Base-by-base conservation (phyloP, 2,329 filamentous ascomycete species). In the Colletotrichum gigasporum region DNA sequence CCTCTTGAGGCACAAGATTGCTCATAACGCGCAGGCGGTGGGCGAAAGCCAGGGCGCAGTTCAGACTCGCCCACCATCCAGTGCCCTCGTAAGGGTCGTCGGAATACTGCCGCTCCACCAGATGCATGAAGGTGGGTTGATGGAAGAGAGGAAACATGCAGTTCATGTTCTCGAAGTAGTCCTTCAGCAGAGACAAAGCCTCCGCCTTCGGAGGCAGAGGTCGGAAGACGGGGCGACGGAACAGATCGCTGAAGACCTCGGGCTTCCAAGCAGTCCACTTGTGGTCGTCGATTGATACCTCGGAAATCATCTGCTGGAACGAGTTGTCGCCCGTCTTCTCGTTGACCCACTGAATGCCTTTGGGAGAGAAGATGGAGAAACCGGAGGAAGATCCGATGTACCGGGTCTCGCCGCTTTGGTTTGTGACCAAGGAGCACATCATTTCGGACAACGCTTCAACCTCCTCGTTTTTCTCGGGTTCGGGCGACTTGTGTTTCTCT, bases 81-180 rank as follows among this genome's bases (percentile, higher is more conserved):
- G 94, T 96, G 26, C 95, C 94, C 74, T 97, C 90, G 69, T 97
- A 98, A 1, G 95, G 95, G 69, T 98, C 92, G 51, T 89, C 83
- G 1, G 94, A 96, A 77, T 98, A 99, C 75, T 98, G 95, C 70
- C 91, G 89, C 73, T 98, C 94, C 30, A 97, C 94, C 5, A 98
- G 83, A 74, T 97, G 94, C 93, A 98, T 98, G 74, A 99, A 99
- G 0, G 96, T 98, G 1, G 95, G 94, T 76, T 97, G 94, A 76
- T 99, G 96, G 73, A 97, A 99, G 4, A 99, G 83, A 5, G 96
- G 96, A 74, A 98, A 97, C 87, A 98, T 95, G 87, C 93, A 96
- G 81, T 99, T 99, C 85, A 99, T 98, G 79, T 97, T 97, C 73
- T 97, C 93, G 70, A 99, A 99, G 73, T 91, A 99, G 76, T 99